Base-by-base conservation (phyloP, 345 rosid genomes). In the Syzygium jambos region DNA sequence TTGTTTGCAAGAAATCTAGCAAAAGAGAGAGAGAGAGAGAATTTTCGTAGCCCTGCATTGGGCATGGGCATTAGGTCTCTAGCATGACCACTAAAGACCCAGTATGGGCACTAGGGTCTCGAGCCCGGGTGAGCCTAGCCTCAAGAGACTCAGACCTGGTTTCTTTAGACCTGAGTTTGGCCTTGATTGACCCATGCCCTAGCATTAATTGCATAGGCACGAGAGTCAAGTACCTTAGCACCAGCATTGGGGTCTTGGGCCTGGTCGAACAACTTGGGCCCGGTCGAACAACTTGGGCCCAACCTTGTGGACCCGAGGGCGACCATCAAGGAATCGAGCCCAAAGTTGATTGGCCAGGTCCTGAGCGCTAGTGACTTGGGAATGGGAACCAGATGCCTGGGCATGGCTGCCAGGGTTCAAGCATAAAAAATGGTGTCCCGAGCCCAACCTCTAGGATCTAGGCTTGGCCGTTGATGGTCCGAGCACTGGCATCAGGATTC, bases 361-460 rank as follows among this genome's bases (percentile, higher is more conserved):
- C 7, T 11, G 8, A 17, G 78, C 2, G 12, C 19, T 65, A 30
- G 78, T 65, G 1, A 65, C 78, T 65, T 65, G 3, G 43, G 43
- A 8, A 22, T 30, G 22, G 43, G 12, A 65, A 34, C 6, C 7
- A 0, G 9, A 17, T 65, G 8, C 43, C 5, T 9, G 5, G 12
- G 23, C 43, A 65, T 8, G 78, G 23, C 1, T n/a, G 3, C 1
- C 3, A 22, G 29, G 29, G 25, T 6, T 1, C 0, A 57, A 57
- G 63, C 63, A 57, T 57, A n/a, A 7, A 57, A 11, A 57, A 11
- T 25, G 3, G 7, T 23, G 63, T 57, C 63, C 6, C 29, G 11
- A 25, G 6, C 63, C 1, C 11, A 5, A 57, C 13, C 63, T 57
- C 14, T 11, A 57, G 29, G 63, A 57, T 57, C 25, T 57, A 57